Conservation (phyloP, 2,329 filamentous ascomycete species). For the Blastomyces percursus region DNA sequence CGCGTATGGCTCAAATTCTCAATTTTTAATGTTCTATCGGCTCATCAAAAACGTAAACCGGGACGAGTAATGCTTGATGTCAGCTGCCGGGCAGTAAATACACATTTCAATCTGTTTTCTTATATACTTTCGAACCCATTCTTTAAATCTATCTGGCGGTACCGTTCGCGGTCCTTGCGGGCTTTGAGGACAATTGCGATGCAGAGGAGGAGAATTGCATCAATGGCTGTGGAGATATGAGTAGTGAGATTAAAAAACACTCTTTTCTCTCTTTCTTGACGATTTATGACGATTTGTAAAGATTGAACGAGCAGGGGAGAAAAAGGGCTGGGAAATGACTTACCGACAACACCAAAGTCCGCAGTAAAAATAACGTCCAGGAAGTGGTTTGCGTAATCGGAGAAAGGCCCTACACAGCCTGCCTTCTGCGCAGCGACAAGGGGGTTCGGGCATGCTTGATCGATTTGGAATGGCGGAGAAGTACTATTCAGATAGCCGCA, state of each 20-base stretch:
- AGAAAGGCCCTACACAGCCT: conserved; percentile 59
- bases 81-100: background rate
- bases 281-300: background rate
- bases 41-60: background rate
- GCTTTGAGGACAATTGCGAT: conserved; percentile 70
- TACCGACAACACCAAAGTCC: conserved; percentile 66
- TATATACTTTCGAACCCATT: conserved; percentile 46
- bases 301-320: background rate
- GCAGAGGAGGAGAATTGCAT: conserved; percentile 57
- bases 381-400: conserved; percentile 57
- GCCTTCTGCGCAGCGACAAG: conserved; percentile 58
- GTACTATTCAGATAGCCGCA: conserved; percentile 69
- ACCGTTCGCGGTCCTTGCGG: conserved; percentile 66
- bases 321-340: conserved; percentile 11
- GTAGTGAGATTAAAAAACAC: background rate
- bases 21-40: background rate
- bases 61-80: background rate
- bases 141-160: conserved; percentile 74
- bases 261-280: background rate
- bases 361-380: conserved; percentile 69
- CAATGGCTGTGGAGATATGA: conserved; percentile 39
- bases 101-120: background rate
- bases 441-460: conserved; percentile 56
- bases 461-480: conserved; percentile 59
- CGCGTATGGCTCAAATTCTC: background rate